Percentiles rank a stretch among this genome's conserved stretches.
phyloP scores from a whole-genome alignment of 345 rosid genomes.

The Eucalyptus curtisii region DNA sequence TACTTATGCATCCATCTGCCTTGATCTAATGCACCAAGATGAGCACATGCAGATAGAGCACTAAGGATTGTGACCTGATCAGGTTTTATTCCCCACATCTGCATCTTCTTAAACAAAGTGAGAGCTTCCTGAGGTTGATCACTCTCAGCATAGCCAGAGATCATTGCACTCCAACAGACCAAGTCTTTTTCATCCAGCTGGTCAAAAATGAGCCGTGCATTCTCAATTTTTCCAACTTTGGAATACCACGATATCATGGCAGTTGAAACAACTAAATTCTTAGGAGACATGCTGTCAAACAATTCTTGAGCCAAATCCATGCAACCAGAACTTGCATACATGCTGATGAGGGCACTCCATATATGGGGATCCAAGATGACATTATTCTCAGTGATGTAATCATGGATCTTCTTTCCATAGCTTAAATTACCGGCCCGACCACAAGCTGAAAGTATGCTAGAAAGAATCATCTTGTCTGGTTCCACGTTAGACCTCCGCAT shows the following conservation, averaged over 20 bases:
- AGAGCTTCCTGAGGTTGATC: slow-evolving; percentile 32
- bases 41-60: slow-evolving; percentile 41
- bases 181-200: slow-evolving; percentile 31
- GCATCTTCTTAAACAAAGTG: slow-evolving; percentile 29
- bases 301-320: slow-evolving; percentile 21
- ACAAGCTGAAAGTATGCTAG: slow-evolving; percentile 44
- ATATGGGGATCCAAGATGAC: slow-evolving; percentile 23
- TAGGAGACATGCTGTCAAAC: slow-evolving; percentile 33
- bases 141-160: slow-evolving; percentile 60
- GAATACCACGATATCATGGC: slow-evolving; percentile 53
- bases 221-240: slow-evolving; percentile 30
- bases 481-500: slow-evolving; percentile 31
- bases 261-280: slow-evolving; percentile 45
- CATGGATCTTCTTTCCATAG: slow-evolving; percentile 33
- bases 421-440: slow-evolving; percentile 20
- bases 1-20: slow-evolving; percentile 25
- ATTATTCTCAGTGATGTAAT: slow-evolving; percentile 23
- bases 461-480: slow-evolving; percentile 45
- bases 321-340: slow-evolving; percentile 27
- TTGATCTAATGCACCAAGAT: slow-evolving; percentile 39
- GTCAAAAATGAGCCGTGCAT: slow-evolving; percentile 44
- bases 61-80: slow-evolving; percentile 42
- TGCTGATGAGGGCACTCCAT: slow-evolving; percentile 31
- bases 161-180: slow-evolving; percentile 70
- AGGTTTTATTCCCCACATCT: slow-evolving; percentile 17